Evolutionary conservation across 768 basidiomycete species (phyloP), one percentile per base, ranked within the genome.

Genomic region (Leccinum variicolor): DNA sequence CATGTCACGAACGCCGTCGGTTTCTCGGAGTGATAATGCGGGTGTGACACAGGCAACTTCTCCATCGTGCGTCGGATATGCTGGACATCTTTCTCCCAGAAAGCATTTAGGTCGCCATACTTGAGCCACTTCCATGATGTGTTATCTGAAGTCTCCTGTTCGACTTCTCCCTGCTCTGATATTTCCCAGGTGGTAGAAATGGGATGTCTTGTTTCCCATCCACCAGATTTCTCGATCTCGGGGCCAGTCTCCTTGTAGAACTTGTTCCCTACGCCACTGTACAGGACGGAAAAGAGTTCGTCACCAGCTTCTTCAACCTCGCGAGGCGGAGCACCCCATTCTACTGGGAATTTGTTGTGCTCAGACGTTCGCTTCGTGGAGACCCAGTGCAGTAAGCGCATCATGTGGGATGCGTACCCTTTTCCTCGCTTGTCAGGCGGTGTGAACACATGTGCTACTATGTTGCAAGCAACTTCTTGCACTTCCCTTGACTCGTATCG

Each of bases 321-420:
- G 2, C 61, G 54, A 4, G 82, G 83, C 29, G 77, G 75, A 1
- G 65, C 50, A 8, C 81, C 82, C 75, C 74, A 79, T 43, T 59
- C 60, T 0, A 54, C 50, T 7, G 81, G 80, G 73, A 74, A 76
- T 52, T 53, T 43, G 64, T 55, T 34, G 51, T 41, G 9, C 66
- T 66, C n/a, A 66, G 63, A 2, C 60, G 46, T 45, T 58, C 62
- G 26, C 8, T 73, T 69, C 11, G 79, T 78, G 28, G 81, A 66
- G 11, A 81, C 75, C 75, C 79, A 81, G 62, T 87, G 85, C 41
- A 87, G 55, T 17, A 87, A 73, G n/a, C 79, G 73, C 84, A 86
- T 83, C 84, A 85, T 83, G 59, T 84, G 82, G 13, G 66, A 64
- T 4, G 79, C 84, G 60, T 83, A 86, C 9, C 85, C 85, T 39